Evolutionary conservation across 1,284 basidiomycete species (phyloP).

Genomic region (Afroboletus lepidellus): DNA sequence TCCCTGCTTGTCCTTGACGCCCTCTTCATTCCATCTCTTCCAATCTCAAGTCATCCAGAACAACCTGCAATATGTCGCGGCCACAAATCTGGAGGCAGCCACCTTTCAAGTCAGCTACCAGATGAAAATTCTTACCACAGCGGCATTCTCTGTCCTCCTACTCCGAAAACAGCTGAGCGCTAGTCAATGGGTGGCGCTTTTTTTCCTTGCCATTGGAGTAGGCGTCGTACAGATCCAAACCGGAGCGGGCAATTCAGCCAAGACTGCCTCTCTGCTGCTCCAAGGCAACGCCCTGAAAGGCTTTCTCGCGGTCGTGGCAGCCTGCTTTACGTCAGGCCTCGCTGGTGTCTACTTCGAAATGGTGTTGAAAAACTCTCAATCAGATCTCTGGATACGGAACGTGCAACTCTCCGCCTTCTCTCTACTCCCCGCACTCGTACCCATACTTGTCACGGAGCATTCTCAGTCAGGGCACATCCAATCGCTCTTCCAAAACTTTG

Average conservation of each 20-base stretch:
- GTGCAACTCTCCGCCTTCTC: constrained; percentile 95
- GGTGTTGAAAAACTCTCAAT: constrained; percentile 88
- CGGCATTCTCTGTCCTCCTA: constrained; percentile 88
- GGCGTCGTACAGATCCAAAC: constrained; percentile 91
- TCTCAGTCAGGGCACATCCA: constrained; percentile 38
- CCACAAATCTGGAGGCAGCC: constrained; percentile 89
- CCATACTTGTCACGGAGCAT: constrained; percentile 66
- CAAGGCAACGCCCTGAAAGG: constrained; percentile 72
- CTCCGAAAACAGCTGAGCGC: constrained; percentile 78
- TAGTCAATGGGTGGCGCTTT: constrained; percentile 81
- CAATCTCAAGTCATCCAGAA: constrained; percentile 78
- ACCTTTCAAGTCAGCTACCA: constrained; percentile 96
- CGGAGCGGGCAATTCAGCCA: constrained; percentile 36
- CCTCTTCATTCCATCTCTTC: constrained; percentile 1
- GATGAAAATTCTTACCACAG: constrained; percentile 98
- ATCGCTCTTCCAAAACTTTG: constrained; percentile 74
- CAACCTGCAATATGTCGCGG: constrained; percentile 93
- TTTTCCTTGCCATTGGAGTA: constrained; percentile 87
- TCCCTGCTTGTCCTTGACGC: not conserved
- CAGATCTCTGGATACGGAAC: constrained; percentile 95
- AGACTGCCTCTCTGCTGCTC: constrained; percentile 34
- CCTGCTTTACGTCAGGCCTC: constrained; percentile 96
- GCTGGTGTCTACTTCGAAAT: constrained; percentile 99
- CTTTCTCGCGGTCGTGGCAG: constrained; percentile 83
- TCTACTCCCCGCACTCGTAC: constrained; percentile 84